These are phyloP conservation scores for Phlyctochytrium bullatum DNA, from an alignment of 192 early-diverging fungal species.

Conservation along the genomic window DNA sequence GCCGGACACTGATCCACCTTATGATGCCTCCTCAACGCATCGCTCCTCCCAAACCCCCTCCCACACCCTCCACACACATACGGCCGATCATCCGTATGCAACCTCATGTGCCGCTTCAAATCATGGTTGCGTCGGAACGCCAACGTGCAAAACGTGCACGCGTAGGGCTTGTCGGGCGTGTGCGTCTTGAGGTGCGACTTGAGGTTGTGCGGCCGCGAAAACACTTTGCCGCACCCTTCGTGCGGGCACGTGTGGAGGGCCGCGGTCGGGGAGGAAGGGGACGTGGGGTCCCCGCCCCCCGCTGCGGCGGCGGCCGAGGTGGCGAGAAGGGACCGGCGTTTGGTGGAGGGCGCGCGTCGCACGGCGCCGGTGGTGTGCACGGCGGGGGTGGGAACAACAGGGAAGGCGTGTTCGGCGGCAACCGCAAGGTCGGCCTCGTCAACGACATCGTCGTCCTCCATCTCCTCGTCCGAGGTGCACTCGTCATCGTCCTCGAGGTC, in stretches of 20 bases:
- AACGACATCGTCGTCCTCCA: neutral
- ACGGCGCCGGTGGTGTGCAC: too few species aligned
- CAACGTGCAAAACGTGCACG: slow-evolving; percentile 59
- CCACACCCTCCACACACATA: slow-evolving; percentile 20
- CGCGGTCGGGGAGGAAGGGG: neutral
- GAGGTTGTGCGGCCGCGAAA: slow-evolving; percentile 64
- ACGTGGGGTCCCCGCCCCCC: neutral
- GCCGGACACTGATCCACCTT: slow-evolving; percentile 11
- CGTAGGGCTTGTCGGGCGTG: slow-evolving; percentile 55
- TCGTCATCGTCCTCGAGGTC: neutral
- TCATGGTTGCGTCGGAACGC: slow-evolving; percentile 80
- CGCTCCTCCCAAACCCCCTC: slow-evolving; percentile 26
- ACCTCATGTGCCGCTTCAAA: slow-evolving; percentile 50
- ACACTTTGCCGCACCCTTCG: slow-evolving; percentile 59
- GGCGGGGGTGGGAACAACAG: neutral
- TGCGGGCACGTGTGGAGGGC: slow-evolving; percentile 46
- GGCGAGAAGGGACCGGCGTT: neutral
- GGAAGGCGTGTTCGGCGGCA: neutral
- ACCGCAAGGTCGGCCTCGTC: neutral
- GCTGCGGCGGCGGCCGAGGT: neutral
- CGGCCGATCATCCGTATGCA: slow-evolving; percentile 18
- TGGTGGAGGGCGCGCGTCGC: neutral
- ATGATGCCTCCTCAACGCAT: slow-evolving; percentile 20
- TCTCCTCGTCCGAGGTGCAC: neutral
- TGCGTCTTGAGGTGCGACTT: slow-evolving; percentile 64